Evolutionary conservation across 345 rosid genomes (phyloP).

Genomic region (Populus davidiana): DNA sequence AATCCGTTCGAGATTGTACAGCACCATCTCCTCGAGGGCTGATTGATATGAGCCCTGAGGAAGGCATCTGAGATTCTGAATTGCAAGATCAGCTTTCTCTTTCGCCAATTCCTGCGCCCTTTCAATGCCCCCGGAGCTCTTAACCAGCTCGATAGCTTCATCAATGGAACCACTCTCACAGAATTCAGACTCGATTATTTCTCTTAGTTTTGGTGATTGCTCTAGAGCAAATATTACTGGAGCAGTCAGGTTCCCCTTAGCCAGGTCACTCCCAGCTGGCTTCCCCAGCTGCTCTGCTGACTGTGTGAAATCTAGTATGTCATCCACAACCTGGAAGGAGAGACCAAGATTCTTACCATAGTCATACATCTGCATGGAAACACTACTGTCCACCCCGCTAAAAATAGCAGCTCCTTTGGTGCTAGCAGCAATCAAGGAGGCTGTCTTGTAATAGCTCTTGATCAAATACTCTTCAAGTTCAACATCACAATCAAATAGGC

Average conservation of each 20-base stretch:
- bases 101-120: conserved; percentile 70
- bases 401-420: conserved; percentile 91
- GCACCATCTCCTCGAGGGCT: conserved; percentile 78
- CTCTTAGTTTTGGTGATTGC: conserved; percentile 73
- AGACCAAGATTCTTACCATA: conserved; percentile 88
- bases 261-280: conserved; percentile 83
- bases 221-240: conserved; percentile 82
- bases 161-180: conserved; percentile 76
- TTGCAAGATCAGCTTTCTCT: conserved; percentile 76
- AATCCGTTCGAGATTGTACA: conserved; percentile 85
- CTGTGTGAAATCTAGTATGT: conserved; percentile 89
- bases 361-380: conserved; percentile 63
- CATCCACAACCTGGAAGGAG: conserved; percentile 91
- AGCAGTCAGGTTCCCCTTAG: conserved; percentile 85
- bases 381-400: conserved; percentile 55
- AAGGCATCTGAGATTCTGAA: conserved; percentile 64
- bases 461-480: conserved; percentile 77
- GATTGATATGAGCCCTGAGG: conserved; percentile 52
- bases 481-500: conserved; percentile 79
- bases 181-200: conserved; percentile 86
- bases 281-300: conserved; percentile 92
- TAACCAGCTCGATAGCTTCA: conserved; percentile 67
- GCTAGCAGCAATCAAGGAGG: conserved; percentile 89
- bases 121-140: conserved; percentile 66
- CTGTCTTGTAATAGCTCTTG: conserved; percentile 93